Evolutionary conservation across 176 grass and related monocot species (phyloP), one percentile per base, ranked within the genome.

Genomic region (Oryza meridionalis): DNA sequence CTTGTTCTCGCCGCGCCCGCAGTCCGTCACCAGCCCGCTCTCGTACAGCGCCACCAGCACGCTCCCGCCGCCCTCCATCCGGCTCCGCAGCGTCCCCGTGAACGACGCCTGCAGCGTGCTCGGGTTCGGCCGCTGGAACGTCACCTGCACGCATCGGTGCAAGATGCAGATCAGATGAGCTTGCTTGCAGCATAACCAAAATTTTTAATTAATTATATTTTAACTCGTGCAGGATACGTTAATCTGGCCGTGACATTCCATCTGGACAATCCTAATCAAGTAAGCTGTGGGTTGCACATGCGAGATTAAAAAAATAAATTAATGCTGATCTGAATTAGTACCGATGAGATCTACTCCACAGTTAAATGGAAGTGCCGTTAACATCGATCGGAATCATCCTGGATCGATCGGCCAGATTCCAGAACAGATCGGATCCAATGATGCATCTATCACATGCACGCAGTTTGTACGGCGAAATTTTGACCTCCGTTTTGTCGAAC

Each of bases 11-110:
- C 96, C 96, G 80, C 79, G 77, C 45, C 74, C 88, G 86, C 93
- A 86, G 47, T 95, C 88, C 3, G 95, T 98, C 45, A 95, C 89
- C 37, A 98, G 82, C 27, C 93, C 89, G 69, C 82, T 95, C 91
- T 95, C 92, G 87, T 95, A 93, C 55, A 95, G 88, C 49, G 91
- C 95, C 79, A 85, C 91, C 82, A 95, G 65, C 76, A 98, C 91
- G 85, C 92, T 92, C 17, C 86, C 95, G 2, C 84, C 87, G 46
- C 90, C 89, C 21, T 93, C 95, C 21, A 92, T 72, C 22, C 90
- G 85, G 77, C 55, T 88, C 43, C 90, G 77, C 29, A 93, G 84
- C 4, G 89, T 25, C 16, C 96, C 95, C 43, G 88, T 83, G 86
- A 95, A 91, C 16, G 84, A 84, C n/a, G 85, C 96, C 80, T 95